Evolutionary conservation across 176 grass and related monocot species (phyloP), one percentile per base, ranked within the genome.

Genomic region (Bolboschoenus planiculmis): DNA sequence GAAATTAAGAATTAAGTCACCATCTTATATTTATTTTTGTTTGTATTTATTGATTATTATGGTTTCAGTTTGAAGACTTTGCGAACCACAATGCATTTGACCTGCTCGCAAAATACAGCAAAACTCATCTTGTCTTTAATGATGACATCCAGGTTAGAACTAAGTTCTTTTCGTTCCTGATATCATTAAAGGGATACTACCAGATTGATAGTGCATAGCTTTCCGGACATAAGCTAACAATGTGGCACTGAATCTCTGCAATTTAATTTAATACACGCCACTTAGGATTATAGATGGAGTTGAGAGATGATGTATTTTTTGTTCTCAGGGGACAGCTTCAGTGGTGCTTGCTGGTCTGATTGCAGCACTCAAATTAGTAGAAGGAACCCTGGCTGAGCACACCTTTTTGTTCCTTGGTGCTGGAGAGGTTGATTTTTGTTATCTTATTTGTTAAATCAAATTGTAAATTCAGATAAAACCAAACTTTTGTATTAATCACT

Each of bases 341-440:
- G 96, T 99, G 71, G 96, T 99, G 53, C 96, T 99, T 87, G 89
- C 96, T 81, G 96, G 96, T 62, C 86, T 99, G 48, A 85, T 99
- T 88, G 57, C 96, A 66, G 71, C 90, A 47, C 82, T 99, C 11
- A 91, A 99, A 81, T 53, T 89, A 50, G 91, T 95, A 40, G 93
- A 93, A 81, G 91, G 93, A 88, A 93, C 93, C 82, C 89, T 99
- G 43, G 89, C 91, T 66, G 93, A 95, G 68, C 96, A 99, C 75
- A 95, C 96, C 57, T 99, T 95, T 81, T 86, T 99, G 85, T 99
- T 99, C 86, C 93, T 99, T 90, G 97, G 97, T 87, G 97, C 97
- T 89, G 97, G 97, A 1, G 97, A 99, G 97, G 97, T 99, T 83
- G 62, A 86, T 9, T 84, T 73, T 16, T 39, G 46, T 68, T 81